Evolutionary conservation across 257 asterid genomes (phyloP), one percentile per base, ranked within the genome.

Genomic region (Buddleja alternifolia): DNA sequence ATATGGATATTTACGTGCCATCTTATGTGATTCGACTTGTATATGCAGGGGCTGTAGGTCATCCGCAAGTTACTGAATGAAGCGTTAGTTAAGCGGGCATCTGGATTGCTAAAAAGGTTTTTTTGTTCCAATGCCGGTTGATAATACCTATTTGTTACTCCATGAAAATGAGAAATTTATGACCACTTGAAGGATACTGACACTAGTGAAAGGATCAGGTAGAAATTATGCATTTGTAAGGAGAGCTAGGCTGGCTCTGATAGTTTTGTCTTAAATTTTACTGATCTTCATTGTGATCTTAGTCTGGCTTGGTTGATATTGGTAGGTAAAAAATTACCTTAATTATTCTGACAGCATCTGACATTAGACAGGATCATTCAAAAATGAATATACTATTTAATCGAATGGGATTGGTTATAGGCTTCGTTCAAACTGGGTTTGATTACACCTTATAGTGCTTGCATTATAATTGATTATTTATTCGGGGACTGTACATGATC

Each of bases 31-130:
- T 56, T 50, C 7, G 41, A 51, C 61, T 52, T 25, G 17, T 32
- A 32, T 36, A 15, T 32, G 70, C 60, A 52, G 47, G 67, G 34
- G 23, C 20, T 11, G 20, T 17, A 36, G 20, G 53, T 32, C 54
- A 25, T 20, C 59, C 10, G 1, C 10, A 16, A 61, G 16, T 39
- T 15, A 44, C 51, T 3, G 23, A 34, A 15, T n/a, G 36, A 45
- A 67, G 19, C 39, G 32, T 54, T 20, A 21, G 59, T 63, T 55
- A 53, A 36, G 52, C 54, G 8, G 70, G 41, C 32, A 56, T 17
- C 14, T 57, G 48, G 50, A 56, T 15, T 44, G 74, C 14, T 34
- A 40, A 10, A 40, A 3, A 24, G 14, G 46, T 4, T 46, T 48
- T 17, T n/a, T n/a, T n/a, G n/a, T 8, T 36, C 6, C 7, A 10